phyloP scores from a whole-genome alignment of 1,284 basidiomycete species.

The Trichosporon sp. region DNA sequence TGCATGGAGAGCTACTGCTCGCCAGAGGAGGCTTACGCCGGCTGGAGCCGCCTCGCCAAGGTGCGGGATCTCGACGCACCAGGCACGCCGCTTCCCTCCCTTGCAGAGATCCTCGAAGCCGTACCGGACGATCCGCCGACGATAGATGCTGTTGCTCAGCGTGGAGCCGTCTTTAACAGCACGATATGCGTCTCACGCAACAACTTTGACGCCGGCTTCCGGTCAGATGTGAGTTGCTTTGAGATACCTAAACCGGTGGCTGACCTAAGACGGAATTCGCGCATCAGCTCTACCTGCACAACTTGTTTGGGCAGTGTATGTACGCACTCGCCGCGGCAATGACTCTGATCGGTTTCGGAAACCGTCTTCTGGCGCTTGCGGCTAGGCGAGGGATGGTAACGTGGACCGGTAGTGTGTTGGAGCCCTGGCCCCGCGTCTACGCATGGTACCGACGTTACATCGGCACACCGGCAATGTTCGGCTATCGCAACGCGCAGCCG shows the following conservation, averaged over 20 bases:
- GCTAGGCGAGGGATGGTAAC: not conserved
- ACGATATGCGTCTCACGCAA: not conserved
- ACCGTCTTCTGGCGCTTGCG: constrained; percentile 6
- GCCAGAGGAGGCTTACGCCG: not conserved
- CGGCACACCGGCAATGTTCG: constrained; percentile 23
- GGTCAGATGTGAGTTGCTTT: not conserved
- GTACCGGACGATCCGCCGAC: not conserved
- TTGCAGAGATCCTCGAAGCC: not conserved
- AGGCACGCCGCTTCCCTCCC: not conserved
- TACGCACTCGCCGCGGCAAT: constrained; percentile 21
- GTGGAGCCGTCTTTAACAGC: not conserved
- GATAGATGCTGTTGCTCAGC: not conserved
- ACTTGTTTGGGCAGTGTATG: constrained; percentile 23
- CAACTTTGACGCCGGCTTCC: constrained; percentile 7
- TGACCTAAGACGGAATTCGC: not conserved
- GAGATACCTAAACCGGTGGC: not conserved
- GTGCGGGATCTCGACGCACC: not conserved
- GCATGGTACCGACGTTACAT: constrained; percentile 21
- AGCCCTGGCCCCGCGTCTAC: constrained; percentile 1
- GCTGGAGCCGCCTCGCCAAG: constrained; percentile 4
- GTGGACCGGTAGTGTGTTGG: not conserved
- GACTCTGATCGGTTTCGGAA: constrained; percentile 18
- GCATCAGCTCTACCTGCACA: constrained; percentile 16
- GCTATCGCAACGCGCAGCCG: constrained; percentile 23
- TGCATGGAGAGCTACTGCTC: constrained; percentile 22